Evolutionary conservation across 768 basidiomycete species (phyloP).

Genomic region (Suillus hirtellus): DNA sequence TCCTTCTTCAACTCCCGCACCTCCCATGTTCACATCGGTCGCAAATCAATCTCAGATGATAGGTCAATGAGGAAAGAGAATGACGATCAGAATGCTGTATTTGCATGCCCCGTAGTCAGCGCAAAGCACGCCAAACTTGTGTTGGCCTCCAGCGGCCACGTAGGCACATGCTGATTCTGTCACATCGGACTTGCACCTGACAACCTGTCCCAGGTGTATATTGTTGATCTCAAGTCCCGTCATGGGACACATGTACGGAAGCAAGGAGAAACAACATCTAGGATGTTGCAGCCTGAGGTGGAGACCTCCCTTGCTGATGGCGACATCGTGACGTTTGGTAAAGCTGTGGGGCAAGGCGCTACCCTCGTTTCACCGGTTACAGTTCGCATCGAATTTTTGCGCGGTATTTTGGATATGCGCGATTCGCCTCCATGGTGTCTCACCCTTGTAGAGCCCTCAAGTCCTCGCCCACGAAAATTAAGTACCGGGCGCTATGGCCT

Average conservation of each 20-base stretch:
- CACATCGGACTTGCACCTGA: slow-evolving; percentile 22
- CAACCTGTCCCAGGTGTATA: slow-evolving; percentile 50
- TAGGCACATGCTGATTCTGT: slow-evolving; percentile 35
- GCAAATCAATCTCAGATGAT: slow-evolving; percentile 54
- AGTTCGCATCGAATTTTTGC: slow-evolving; percentile 56
- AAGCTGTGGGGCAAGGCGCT: slow-evolving; percentile 64
- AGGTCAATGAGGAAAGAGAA: slow-evolving; percentile 39
- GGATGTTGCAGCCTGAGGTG: slow-evolving; percentile 52
- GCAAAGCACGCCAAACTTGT: slow-evolving; percentile 76
- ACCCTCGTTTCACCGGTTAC: slow-evolving; percentile 64
- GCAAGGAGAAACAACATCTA: slow-evolving; percentile 48
- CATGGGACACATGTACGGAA: slow-evolving; percentile 74
- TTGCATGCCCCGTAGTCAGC: slow-evolving; percentile 78
- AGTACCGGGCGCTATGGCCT: slow-evolving; percentile 67
- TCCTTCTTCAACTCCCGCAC: slow-evolving; percentile 53
- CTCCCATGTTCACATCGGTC: slow-evolving; percentile 62
- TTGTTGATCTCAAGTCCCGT: slow-evolving; percentile 72
- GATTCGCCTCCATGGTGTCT: slow-evolving; percentile 21
- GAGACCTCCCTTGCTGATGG: slow-evolving; percentile 62
- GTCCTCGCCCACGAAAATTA: slow-evolving; percentile 33
- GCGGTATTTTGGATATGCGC: slow-evolving; percentile 14
- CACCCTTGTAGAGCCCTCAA: slow-evolving; percentile 28
- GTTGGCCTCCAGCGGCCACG: slow-evolving; percentile 70
- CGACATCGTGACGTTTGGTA: slow-evolving; percentile 76
- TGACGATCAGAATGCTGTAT: slow-evolving; percentile 55